Evolutionary conservation across 805 yeast species (phyloP).

Genomic region (Candida wancherniae): DNA sequence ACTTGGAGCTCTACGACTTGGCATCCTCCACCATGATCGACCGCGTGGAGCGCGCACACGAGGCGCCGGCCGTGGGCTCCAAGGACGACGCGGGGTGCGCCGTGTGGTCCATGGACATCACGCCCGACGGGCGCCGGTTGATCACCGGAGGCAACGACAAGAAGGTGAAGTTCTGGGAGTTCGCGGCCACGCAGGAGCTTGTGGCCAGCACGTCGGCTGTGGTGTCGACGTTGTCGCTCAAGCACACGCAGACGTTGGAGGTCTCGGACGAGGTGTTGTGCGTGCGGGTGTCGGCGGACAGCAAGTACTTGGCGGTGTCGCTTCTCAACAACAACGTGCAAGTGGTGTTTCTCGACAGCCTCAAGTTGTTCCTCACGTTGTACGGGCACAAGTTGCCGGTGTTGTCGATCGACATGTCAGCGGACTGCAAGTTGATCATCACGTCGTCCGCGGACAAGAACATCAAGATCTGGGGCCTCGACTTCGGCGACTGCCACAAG

Average conservation of each 20-base stretch:
- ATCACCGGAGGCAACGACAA: slow-evolving; percentile 96
- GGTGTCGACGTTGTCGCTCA: slow-evolving; percentile 51
- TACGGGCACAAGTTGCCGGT: slow-evolving; percentile 98
- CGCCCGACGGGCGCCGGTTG: slow-evolving; percentile 77
- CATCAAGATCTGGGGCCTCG: slow-evolving; percentile 97
- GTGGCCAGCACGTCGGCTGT: slow-evolving; percentile 63
- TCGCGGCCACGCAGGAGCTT: slow-evolving; percentile 59
- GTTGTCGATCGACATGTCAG: slow-evolving; percentile 83
- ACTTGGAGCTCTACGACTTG: slow-evolving; percentile 77
- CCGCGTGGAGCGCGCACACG: slow-evolving; percentile 64
- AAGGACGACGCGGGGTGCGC: slow-evolving; percentile 44
- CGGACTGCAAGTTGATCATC: slow-evolving; percentile 79
- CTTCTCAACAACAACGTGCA: slow-evolving; percentile 92
- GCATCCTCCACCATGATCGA: slow-evolving; percentile 74
- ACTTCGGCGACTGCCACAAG: slow-evolving; percentile 97
- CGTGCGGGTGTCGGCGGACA: slow-evolving; percentile 76
- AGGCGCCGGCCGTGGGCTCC: slow-evolving; percentile 19
- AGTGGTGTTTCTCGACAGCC: slow-evolving; percentile 80
- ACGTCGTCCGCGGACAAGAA: slow-evolving; percentile 97
- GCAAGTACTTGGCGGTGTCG: slow-evolving; percentile 73
- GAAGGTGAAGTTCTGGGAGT: slow-evolving; percentile 83
- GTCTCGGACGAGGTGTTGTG: slow-evolving; percentile 79
- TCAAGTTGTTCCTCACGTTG: slow-evolving; percentile 81
- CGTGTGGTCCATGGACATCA: slow-evolving; percentile 85
- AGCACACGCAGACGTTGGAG: slow-evolving; percentile 79